Evolutionary conservation across 176 grass and related monocot genomes (phyloP).

Genomic region (Chrysopogon serrulatus): DNA sequence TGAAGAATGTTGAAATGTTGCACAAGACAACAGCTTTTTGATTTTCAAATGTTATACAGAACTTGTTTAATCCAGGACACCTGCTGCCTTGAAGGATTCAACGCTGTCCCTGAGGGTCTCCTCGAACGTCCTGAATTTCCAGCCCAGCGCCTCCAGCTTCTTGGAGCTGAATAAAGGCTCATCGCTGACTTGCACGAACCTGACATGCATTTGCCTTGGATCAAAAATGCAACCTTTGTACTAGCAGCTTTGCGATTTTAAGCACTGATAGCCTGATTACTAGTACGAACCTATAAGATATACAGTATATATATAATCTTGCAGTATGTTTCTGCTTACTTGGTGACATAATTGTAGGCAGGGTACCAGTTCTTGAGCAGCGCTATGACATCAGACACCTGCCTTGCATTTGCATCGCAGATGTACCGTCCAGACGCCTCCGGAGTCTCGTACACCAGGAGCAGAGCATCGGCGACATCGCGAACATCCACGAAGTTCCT

Average conservation of each 20-base stretch:
- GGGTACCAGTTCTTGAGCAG: slow-evolving; percentile 45
- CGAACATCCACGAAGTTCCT: slow-evolving; percentile 58
- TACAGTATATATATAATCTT: too few relatives aligned
- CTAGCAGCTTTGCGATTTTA: neutral
- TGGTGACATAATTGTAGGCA: slow-evolving; percentile 26
- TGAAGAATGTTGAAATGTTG: too few relatives aligned
- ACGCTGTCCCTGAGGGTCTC: slow-evolving; percentile 36
- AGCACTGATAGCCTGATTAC: neutral
- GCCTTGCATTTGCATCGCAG: slow-evolving; percentile 13
- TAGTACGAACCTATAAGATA: neutral
- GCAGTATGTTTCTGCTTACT: slow-evolving; percentile 18
- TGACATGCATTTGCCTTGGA: neutral
- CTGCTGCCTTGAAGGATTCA: slow-evolving; percentile 27
- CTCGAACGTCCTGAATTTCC: slow-evolving; percentile 38
- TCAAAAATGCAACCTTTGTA: neutral
- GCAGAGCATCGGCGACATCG: slow-evolving; percentile 62
- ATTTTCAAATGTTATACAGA: neutral
- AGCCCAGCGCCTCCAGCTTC: slow-evolving; percentile 47
- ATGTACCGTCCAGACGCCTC: slow-evolving; percentile 56
- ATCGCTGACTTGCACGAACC: slow-evolving; percentile 22
- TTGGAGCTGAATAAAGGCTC: slow-evolving; percentile 6
- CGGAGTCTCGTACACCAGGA: slow-evolving; percentile 61
- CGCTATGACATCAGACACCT: slow-evolving; percentile 37
- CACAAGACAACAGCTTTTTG: neutral
- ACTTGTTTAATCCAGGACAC: neutral